Base-by-base conservation (phyloP, 2,329 filamentous ascomycete genomes). In the Emergomyces orientalis region DNA sequence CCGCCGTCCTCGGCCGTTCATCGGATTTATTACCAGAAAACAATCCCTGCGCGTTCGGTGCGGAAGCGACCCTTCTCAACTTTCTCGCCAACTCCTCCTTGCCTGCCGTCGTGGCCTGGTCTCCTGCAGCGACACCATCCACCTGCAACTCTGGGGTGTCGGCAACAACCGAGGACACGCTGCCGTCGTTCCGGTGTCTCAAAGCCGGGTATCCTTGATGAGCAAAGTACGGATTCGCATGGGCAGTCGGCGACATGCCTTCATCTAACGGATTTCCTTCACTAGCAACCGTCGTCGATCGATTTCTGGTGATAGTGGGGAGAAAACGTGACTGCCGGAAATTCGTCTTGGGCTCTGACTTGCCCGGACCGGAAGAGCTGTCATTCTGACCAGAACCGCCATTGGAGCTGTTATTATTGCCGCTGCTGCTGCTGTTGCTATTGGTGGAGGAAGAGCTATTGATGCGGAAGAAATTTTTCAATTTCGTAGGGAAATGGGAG, bases 71-170 rank as follows among this genome's bases (percentile, higher is more conserved):
- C 73, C 93, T 87, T 73, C 94, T 86, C 73, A 99, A 79, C 75
- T 97, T 96, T 72, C 94, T 83, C 32, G 94, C 94, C 71, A 97
- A 77, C 77, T 97, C 94, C 76, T 97, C 93, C 76, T 96, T 97
- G 52, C 90, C 91, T 61, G 88, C 88, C 60, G 86, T 86, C 37
- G 88, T 88, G 43, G 88, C 85, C 68, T 89, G 86, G 68, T 86
- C 82, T 59, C 79, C 78, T 62, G 85, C 86, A 62, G 86, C 84
- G 56, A 86, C 85, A 30, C 86, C 86, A 59, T 89, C 84, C 62
- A 89, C 81, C 77, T 89, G 89, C 68, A 93, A 80, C 65, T 85
- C 86, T 25, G 93, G 92, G 1, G 91, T 96, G 74, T 96, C 91
- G 54, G 93, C 91, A 37, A 94, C 93, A 65, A 92, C 96, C 14